These are phyloP conservation scores for Cupressus sempervirens DNA, from an alignment of 75 land plant genomes.

Conservation along the genomic window DNA sequence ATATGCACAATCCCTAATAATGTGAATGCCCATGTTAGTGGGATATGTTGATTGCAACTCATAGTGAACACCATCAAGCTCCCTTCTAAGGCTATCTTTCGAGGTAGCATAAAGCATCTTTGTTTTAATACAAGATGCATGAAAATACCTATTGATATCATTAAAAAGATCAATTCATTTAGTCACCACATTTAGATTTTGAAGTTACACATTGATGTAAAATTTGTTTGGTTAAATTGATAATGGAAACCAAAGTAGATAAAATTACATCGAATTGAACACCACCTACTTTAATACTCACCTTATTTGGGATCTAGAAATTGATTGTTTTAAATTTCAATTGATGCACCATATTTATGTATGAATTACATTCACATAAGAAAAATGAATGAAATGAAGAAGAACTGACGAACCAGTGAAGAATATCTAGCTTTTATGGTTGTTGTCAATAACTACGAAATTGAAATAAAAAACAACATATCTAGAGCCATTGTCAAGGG, in stretches of 20 bases:
- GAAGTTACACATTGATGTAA: background rate
- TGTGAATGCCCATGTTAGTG: conserved; percentile 45
- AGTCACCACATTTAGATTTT: background rate
- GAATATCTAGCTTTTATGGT: conserved; percentile 49
- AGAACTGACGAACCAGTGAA: conserved; percentile 34
- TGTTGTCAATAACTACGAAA: conserved; percentile 42
- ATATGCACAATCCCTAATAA: conserved; percentile 35
- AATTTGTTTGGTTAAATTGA: background rate
- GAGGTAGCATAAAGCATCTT: conserved; percentile 66
- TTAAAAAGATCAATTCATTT: no score
- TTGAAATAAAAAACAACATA: conserved; percentile 62
- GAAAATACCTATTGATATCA: conserved; percentile 36
- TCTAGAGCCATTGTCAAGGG: conserved; percentile 52
- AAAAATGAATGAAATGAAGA: background rate
- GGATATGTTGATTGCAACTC: conserved; percentile 56
- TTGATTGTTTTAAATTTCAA: background rate
- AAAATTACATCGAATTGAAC: background rate
- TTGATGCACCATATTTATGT: no score
- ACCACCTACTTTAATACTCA: background rate
- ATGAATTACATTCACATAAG: no score
- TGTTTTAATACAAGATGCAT: conserved; percentile 29
- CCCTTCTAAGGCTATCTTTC: conserved; percentile 44
- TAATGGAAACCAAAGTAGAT: background rate
- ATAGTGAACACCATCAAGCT: conserved; percentile 57
- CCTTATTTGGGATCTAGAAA: background rate